These are phyloP conservation scores for Fusarium sp. DNA, from an alignment of 2,329 filamentous ascomycete genomes.

Conservation along the genomic window DNA sequence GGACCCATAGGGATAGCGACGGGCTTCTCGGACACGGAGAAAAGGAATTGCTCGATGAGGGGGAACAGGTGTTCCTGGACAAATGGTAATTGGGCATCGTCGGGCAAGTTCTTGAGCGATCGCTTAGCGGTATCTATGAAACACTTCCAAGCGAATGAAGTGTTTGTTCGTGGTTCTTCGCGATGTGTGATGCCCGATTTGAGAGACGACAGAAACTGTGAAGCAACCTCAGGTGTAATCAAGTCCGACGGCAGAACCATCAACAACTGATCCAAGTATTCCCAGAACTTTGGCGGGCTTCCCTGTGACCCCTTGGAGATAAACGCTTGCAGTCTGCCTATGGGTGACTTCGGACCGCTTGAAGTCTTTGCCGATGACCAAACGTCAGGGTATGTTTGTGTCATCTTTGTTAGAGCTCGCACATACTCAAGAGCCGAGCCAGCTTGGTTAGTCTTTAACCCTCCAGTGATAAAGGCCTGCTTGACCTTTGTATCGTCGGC, in stretches of 20 bases:
- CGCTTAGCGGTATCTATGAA: conserved; percentile 75
- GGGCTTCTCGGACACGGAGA: conserved; percentile 56
- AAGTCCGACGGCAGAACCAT: conserved; percentile 65
- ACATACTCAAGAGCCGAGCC: conserved; percentile 81
- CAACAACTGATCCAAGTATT: conserved; percentile 72
- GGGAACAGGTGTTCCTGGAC: conserved; percentile 65
- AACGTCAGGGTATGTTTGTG: conserved; percentile 71
- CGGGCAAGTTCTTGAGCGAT: conserved; percentile 60
- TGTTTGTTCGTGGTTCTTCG: conserved; percentile 79
- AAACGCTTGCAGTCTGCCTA: conserved; percentile 74
- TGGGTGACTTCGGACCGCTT: conserved; percentile 64
- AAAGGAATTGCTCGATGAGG: conserved; percentile 66
- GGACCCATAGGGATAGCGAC: conserved; percentile 49
- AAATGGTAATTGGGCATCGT: conserved; percentile 60
- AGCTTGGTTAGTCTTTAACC: conserved; percentile 76
- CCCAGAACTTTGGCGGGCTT: conserved; percentile 80
- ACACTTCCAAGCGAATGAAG: conserved; percentile 76
- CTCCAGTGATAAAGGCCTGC: conserved; percentile 76
- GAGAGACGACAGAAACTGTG: conserved; percentile 73
- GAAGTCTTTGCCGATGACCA: conserved; percentile 71
- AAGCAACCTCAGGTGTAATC: conserved; percentile 62
- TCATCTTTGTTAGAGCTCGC: conserved; percentile 74
- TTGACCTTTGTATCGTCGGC: conserved; percentile 64
- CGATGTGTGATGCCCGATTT: conserved; percentile 77
- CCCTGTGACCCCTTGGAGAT: conserved; percentile 87